These are phyloP conservation scores for Globisporangium lucens DNA, from an alignment of 352 stramenopile species.

Conservation along the genomic window DNA sequence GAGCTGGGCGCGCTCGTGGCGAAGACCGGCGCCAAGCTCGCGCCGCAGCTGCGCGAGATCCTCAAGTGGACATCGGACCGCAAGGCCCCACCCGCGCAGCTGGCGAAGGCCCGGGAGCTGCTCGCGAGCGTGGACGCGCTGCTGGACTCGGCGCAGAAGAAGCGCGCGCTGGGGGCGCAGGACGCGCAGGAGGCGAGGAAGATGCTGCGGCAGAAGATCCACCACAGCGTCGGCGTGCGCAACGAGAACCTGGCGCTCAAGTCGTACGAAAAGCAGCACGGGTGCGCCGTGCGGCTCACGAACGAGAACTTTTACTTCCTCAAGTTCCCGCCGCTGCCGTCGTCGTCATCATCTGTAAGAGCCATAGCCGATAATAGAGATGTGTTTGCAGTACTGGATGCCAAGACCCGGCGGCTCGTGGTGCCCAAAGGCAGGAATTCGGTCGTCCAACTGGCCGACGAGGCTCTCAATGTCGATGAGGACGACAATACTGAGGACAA, in stretches of 20 bases:
- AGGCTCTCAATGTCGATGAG: neutral
- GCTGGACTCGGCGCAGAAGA: slow-evolving; percentile 36
- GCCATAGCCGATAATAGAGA: neutral
- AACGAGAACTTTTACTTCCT: slow-evolving; percentile 73
- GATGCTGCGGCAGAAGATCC: slow-evolving; percentile 54
- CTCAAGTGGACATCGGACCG: slow-evolving; percentile 45
- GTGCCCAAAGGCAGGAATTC: slow-evolving; percentile 1
- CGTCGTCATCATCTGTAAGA: neutral
- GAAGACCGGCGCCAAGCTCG: slow-evolving; percentile 37
- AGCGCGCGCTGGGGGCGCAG: slow-evolving; percentile 33
- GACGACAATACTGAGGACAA: slow-evolving; percentile 6
- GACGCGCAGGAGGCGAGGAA: slow-evolving; percentile 41
- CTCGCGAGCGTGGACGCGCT: slow-evolving; percentile 38
- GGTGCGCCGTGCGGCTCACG: slow-evolving; percentile 49
- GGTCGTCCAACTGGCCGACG: neutral
- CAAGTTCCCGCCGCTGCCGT: slow-evolving; percentile 35
- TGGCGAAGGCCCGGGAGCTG: slow-evolving; percentile 33
- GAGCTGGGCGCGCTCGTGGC: slow-evolving; percentile 51
- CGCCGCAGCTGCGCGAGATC: slow-evolving; percentile 42
- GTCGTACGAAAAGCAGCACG: slow-evolving; percentile 61
- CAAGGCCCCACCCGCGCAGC: slow-evolving; percentile 19
- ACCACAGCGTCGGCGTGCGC: slow-evolving; percentile 58
- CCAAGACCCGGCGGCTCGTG: slow-evolving; percentile 18
- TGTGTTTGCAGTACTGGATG: slow-evolving; percentile 29
- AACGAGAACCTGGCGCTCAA: slow-evolving; percentile 66